These are phyloP conservation scores for Linum lewisii DNA, from an alignment of 345 rosid species.

Conservation along the genomic window DNA sequence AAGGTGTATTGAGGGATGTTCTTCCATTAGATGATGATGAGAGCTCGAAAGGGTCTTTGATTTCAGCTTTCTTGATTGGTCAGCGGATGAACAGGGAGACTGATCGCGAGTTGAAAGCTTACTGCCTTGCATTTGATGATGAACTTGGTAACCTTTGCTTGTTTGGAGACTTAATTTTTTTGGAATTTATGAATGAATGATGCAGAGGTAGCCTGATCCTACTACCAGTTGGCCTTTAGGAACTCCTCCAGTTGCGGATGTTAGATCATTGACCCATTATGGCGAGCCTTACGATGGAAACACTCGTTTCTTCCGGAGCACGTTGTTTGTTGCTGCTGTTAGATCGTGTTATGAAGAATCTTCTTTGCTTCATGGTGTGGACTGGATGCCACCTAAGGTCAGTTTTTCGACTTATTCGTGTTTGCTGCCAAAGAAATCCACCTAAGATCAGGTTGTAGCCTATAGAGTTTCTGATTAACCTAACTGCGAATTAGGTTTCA, in stretches of 20 bases:
- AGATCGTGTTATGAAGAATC: conserved; percentile 95
- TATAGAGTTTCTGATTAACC: too few species aligned
- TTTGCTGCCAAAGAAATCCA: too few species aligned
- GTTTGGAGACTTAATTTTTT: conserved; percentile 1
- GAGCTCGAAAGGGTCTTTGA: conserved; percentile 80
- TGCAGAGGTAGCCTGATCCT: conserved; percentile 10
- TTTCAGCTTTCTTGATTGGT: conserved; percentile 92
- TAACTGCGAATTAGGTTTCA: too few species aligned
- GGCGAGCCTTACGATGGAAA: conserved; percentile 99
- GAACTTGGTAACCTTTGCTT: conserved; percentile 52
- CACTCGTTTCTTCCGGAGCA: conserved; percentile 81
- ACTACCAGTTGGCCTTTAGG: conserved; percentile 36
- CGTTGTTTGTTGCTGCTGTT: conserved; percentile 83
- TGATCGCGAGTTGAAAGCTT: conserved; percentile 89
- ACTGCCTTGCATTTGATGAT: conserved; percentile 92
- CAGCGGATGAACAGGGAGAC: conserved; percentile 98
- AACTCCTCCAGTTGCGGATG: conserved; percentile 74
- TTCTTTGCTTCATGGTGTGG: conserved; percentile 91
- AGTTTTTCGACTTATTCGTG: neutral
- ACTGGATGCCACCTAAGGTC: conserved; percentile 99
- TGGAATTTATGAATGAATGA: neutral
- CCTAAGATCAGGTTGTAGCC: too few species aligned
- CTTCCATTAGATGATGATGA: conserved; percentile 48
- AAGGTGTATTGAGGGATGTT: conserved; percentile 76
- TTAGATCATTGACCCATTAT: conserved; percentile 88